Evolutionary conservation across 768 basidiomycete genomes (phyloP), one percentile per base, ranked within the genome.

Genomic region (Psilocybe tampanensis): DNA sequence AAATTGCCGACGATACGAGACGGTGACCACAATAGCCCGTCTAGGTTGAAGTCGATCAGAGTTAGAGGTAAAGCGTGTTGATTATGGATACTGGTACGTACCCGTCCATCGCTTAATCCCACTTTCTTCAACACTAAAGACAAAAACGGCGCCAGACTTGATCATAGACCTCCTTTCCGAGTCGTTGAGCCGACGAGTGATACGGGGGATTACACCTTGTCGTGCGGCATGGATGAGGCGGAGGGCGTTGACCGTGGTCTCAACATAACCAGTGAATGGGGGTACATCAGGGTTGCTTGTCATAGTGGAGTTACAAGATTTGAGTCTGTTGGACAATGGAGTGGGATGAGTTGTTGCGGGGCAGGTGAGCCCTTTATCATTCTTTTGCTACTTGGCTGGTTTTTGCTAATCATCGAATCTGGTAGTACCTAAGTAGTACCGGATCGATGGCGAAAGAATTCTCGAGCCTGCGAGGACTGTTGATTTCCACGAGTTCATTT

Each of bases 101-200:
- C 87, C 92, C 32, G 92, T 95, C 89, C 92, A 92, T 15, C 92
- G 80, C 69, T 90, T 92, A 72, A 95, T 94, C 12, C 89, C 89
- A 67, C 90, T 91, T 68, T 92, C 90, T 64, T 91, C 87, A 66
- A 93, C 92, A 67, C 90, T 90, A 74, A 93, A 95, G 48, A 95
- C 86, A 68, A 93, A 95, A 15, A 94, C 85, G 47, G 92, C 89
- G 9, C 83, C 83, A 33, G 80, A 79, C 66, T 80, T 81, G 69
- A 84, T 83, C 83, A 84, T 89, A 48, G 70, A 80, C 67, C 74
- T 74, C 29, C 87, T 82, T 66, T 95, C 91, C n/a, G 86, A 77
- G 66, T 94, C 91, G 67, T 92, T 91, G 66, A 94, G 79, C 23
- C 92, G 82, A 33, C 92, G 82, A n/a, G 89, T 91, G 56, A 94